phyloP scores from a whole-genome alignment of 2,329 filamentous ascomycete genomes.

The Chaetomium globosum region DNA sequence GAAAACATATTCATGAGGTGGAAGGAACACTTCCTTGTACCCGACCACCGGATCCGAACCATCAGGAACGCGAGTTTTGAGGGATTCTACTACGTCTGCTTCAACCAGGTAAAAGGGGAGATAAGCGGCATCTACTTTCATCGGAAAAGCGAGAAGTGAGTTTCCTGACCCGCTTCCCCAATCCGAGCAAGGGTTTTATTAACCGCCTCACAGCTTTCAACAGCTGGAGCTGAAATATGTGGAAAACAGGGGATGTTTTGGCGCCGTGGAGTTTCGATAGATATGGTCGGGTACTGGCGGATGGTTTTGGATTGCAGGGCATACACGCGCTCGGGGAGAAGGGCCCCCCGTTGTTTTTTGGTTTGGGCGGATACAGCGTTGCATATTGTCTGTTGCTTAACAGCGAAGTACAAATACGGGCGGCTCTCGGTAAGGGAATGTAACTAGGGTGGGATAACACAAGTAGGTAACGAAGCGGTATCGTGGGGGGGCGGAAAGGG shows the following conservation, averaged over 20 bases:
- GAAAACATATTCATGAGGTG: conserved; percentile 98
- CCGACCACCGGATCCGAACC: conserved; percentile 86
- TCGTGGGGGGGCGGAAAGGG: background rate
- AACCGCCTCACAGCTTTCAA: conserved; percentile 75
- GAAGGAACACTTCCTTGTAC: conserved; percentile 98
- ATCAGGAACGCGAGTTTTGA: conserved; percentile 96
- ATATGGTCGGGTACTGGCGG: conserved; percentile 24
- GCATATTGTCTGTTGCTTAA: conserved; percentile 18
- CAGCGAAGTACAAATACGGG: conserved; percentile 4
- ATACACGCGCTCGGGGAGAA: conserved; percentile 7
- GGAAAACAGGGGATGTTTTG: conserved; percentile 78
- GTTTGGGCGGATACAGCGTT: conserved; percentile 21
- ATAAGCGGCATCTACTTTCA: conserved; percentile 98
- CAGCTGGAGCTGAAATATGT: conserved; percentile 90
- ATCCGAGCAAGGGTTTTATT: conserved; percentile 7
- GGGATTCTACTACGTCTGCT: conserved; percentile 99
- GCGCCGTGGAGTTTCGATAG: conserved; percentile 86
- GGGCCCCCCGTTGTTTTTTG: background rate
- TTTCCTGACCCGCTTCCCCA: conserved; percentile 33
- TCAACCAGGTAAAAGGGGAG: conserved; percentile 84
- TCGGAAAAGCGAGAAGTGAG: conserved; percentile 94
- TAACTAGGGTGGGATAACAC: background rate
- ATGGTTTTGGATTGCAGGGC: conserved; percentile 27
- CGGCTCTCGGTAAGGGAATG: background rate
- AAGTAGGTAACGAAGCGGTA: background rate